Evolutionary conservation across 2,329 filamentous ascomycete species (phyloP).

Genomic region (Aotearoamyces nothofagi): DNA sequence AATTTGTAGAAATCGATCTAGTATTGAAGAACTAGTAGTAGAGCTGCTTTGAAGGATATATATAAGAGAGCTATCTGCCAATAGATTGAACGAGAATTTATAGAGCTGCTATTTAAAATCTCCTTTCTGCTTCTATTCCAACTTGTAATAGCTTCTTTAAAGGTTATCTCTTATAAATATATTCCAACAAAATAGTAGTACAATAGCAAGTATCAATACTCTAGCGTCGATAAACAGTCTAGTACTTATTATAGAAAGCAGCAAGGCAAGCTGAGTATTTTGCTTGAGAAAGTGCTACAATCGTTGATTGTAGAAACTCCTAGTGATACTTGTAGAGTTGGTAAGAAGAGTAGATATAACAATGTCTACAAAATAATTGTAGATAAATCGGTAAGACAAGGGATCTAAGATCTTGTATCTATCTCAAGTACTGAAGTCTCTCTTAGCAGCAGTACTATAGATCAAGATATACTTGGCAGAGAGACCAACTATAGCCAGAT

Average conservation of each 20-base stretch:
- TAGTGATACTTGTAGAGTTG: constrained; percentile 1
- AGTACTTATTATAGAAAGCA: background rate
- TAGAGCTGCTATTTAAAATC: constrained; percentile 1
- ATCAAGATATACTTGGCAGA: constrained; percentile 1
- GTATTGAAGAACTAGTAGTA: background rate
- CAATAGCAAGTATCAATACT: background rate
- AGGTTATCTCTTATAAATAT: background rate
- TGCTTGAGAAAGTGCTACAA: constrained; percentile 1
- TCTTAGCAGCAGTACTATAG: background rate
- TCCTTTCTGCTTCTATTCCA: background rate
- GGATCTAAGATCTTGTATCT: constrained; percentile 1
- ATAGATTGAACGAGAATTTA: constrained; percentile 1
- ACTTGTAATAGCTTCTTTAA: constrained; percentile 1
- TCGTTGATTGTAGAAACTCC: constrained; percentile 1
- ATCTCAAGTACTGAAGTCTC: constrained; percentile 1
- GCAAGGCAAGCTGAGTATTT: background rate
- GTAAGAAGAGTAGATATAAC: background rate
- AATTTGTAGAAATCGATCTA: background rate
- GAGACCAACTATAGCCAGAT: constrained; percentile 1
- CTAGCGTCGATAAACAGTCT: constrained; percentile 1
- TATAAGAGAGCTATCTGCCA: constrained; percentile 1
- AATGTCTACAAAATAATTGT: background rate
- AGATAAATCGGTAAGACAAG: background rate
- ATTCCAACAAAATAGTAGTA: background rate
- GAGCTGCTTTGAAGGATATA: constrained; percentile 1